These are phyloP conservation scores for Cynara cardunculus DNA, from an alignment of 129 eudicot genomes.

Conservation along the genomic window DNA sequence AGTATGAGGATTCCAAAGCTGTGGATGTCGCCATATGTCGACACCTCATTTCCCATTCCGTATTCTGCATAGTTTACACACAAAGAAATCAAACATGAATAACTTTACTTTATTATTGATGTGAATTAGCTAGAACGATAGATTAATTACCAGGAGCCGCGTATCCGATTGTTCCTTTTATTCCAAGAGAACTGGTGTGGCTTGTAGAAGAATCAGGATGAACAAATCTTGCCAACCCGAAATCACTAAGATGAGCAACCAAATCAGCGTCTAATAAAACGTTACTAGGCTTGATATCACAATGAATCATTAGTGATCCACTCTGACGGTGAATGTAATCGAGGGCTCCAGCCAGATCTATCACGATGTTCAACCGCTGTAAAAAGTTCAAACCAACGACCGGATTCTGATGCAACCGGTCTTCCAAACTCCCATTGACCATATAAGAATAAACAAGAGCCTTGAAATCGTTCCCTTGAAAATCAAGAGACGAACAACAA, in stretches of 20 bases:
- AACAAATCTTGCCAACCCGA: conserved; percentile 20
- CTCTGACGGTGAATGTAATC: conserved; percentile 19
- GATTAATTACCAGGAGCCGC: conserved; percentile 26
- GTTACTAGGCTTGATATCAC: conserved; percentile 31
- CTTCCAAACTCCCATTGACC: conserved; percentile 14
- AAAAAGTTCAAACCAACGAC: neutral
- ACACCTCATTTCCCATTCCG: conserved; percentile 12
- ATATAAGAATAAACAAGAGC: conserved; percentile 23
- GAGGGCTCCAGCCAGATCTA: conserved; percentile 24
- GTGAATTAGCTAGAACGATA: neutral
- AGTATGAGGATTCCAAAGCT: conserved; percentile 12
- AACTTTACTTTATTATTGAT: neutral
- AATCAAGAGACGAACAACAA: conserved; percentile 22
- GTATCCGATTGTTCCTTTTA: conserved; percentile 28
- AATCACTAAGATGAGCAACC: conserved; percentile 26
- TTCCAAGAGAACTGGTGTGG: conserved; percentile 3
- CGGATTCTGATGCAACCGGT: conserved; percentile 7
- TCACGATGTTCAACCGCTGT: conserved; percentile 13
- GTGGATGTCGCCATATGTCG: conserved; percentile 19
- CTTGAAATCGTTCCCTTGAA: conserved; percentile 21
- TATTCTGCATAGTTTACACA: conserved; percentile 22
- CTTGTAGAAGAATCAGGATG: neutral
- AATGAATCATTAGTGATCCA: conserved; percentile 18
- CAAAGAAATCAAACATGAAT: neutral
- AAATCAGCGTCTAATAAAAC: conserved; percentile 17